Evolutionary conservation across 345 rosid genomes (phyloP).

Genomic region (Salix dunnii): DNA sequence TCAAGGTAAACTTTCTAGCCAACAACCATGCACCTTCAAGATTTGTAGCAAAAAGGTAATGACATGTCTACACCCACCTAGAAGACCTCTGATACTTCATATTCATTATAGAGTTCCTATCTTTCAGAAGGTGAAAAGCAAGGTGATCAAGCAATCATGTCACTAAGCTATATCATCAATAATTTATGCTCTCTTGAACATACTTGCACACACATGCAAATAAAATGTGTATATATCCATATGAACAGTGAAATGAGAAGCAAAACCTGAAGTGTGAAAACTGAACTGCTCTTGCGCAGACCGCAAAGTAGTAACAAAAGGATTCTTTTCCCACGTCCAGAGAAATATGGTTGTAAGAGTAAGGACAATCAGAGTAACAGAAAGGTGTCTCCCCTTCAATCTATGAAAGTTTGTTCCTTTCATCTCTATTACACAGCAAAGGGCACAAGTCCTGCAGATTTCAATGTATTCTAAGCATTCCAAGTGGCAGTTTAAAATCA

Average conservation of each 20-base stretch:
- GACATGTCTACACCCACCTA: background rate
- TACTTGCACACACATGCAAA: background rate
- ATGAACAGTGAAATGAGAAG: conserved; percentile 2
- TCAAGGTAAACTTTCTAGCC: background rate
- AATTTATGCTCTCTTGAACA: background rate
- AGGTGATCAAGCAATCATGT: background rate
- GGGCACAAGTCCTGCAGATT: background rate
- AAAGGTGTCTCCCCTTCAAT: conserved; percentile 39
- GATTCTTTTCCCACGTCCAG: conserved; percentile 49
- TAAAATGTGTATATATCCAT: background rate
- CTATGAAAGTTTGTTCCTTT: conserved; percentile 38
- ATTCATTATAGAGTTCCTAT: background rate
- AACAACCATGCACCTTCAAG: background rate
- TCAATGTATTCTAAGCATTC: background rate
- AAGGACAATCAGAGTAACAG: conserved; percentile 30
- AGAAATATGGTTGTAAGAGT: conserved; percentile 36
- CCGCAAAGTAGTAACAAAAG: conserved; percentile 27
- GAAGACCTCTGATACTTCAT: background rate
- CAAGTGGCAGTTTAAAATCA: background rate
- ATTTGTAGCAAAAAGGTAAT: background rate
- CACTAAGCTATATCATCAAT: background rate
- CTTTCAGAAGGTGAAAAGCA: background rate
- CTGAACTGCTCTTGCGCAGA: conserved; percentile 36
- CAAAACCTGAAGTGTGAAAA: conserved; percentile 46
- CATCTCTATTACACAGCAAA: conserved; percentile 25